Base-by-base conservation (phyloP, 163 green algal genomes). In the Scenedesmus sp. region DNA sequence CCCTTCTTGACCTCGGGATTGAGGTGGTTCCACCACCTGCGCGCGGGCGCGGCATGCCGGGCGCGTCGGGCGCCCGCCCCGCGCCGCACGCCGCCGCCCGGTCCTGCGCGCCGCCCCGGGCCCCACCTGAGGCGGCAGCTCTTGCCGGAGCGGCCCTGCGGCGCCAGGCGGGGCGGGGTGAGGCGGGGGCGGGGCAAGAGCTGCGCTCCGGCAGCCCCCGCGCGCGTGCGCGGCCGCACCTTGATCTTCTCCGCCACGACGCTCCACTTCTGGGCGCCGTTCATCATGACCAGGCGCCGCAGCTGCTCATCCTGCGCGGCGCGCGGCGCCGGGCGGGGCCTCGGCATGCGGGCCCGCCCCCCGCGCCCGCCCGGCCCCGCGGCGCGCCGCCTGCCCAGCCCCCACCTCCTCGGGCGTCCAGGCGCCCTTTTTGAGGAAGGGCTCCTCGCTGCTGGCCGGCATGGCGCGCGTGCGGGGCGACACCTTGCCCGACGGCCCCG, bases 1-100 rank as follows among this genome's bases (percentile, higher is more conserved):
- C 67, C 78, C 60, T 94, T 95, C 57, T 94, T 95, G 13, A 98
- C 88, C 14, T 85, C 80, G 6, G 94, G 94, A 77, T 97, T 91
- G 7, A 98, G 86, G 85, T 98, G 94, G 77, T 98, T 98, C 87
- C 90, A 96, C 94, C 94, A 98, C 45, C 91, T 91, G 71, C 57
- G 29, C 14, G 17, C 2, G 44, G 18, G 54, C 54, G 24, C 14
- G 14, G 14, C 20, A 63, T 56, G 47, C 47, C 47, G 14, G 14
- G 14, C 14, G 47, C n/a, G 17, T 56, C 20, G 20, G 47, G 60
- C 60, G 3, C 7, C 33, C 29, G 33, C 60, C 31, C 33, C 60
- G 10, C 18, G 6, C 17, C 17, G 6, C 5, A 50, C 47, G 29
- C 29, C 28, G 60, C 60, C 29, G 5, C 29, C 20, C 31, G 28